Percentiles rank a stretch among this genome's conserved stretches.
Evolutionary conservation across 2,329 filamentous ascomycete species (phyloP).

Genomic region (Aspergillus sp.): DNA sequence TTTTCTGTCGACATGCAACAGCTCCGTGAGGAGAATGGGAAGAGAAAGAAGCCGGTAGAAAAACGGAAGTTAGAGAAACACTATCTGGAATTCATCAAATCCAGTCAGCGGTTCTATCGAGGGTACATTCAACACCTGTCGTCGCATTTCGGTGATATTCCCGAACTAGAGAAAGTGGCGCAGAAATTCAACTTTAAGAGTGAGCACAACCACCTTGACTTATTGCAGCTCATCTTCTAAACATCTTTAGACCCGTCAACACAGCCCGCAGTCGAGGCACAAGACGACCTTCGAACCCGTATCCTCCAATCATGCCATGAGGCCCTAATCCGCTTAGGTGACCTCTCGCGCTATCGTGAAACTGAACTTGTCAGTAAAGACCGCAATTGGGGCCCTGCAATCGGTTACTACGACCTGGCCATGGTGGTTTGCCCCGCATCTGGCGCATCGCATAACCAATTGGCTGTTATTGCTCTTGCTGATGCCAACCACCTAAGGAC

Average conservation of each 20-base stretch:
- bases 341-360: slow-evolving; percentile 78
- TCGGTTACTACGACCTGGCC: slow-evolving; percentile 78
- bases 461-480: slow-evolving; percentile 74
- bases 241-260: slow-evolving; percentile 33
- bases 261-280: slow-evolving; percentile 39
- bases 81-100: slow-evolving; percentile 78
- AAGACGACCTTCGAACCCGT: slow-evolving; percentile 46
- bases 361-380: slow-evolving; percentile 63
- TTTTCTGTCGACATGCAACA: slow-evolving; percentile 16
- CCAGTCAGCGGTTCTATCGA: slow-evolving; percentile 80
- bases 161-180: slow-evolving; percentile 52
- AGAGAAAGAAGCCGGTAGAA: slow-evolving; percentile 51
- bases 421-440: slow-evolving; percentile 68
- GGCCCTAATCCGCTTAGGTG: slow-evolving; percentile 77
- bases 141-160: slow-evolving; percentile 48
- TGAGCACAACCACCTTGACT: slow-evolving; percentile 21
- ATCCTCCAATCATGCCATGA: slow-evolving; percentile 70
- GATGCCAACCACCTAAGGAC: slow-evolving; percentile 71
- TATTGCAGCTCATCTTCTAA: slow-evolving; percentile 1
- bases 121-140: slow-evolving; percentile 73
- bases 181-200: slow-evolving; percentile 42
- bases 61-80: slow-evolving; percentile 72
- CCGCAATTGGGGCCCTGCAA: slow-evolving; percentile 68
- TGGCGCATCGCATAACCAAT: slow-evolving; percentile 79
- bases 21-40: slow-evolving; percentile 44